Base-by-base conservation (phyloP, 2,329 filamentous ascomycete species). In the Aspergillus sp. region DNA sequence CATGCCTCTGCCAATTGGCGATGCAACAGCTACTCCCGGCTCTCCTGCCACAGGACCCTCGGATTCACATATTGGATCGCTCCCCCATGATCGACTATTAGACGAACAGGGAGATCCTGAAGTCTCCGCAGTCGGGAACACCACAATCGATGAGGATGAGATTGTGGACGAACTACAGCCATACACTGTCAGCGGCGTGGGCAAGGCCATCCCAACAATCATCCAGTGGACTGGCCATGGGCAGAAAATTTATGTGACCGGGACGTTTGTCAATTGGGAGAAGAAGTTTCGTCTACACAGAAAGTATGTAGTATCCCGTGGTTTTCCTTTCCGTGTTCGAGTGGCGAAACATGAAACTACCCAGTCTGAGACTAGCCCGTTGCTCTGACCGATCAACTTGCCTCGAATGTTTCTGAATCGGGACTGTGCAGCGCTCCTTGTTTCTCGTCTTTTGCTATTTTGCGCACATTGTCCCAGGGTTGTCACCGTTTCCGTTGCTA, bases 211-310 rank as follows among this genome's bases (percentile, higher is more conserved):
- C 26, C 84, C 86, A 2, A 93, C 85, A 2, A 67, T 74, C 36
- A 77, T 98, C 37, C 83, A 93, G 61, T 98, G 91, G 91, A 74
- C 74, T 44, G 74, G 76, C 6, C 77, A 78, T 32, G 88, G 84
- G 37, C 83, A 93, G 36, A 93, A 88, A 61, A 78, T 96, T 43
- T 98, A 94, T 58, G 86, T 98, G 28, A 98, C 91, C 1, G 89
- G 89, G 44, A 96, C 91, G 13, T 95, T 96, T 55, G 93, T 93
- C 49, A 84, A 89, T 57, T 98, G 91, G 91, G 86, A 93, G 62
- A 81, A 82, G 57, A 96, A 96, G 64, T 93, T 88, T 57, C 77
- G 82, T 47, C 68, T 98, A 53, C 78, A 86, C 60, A 79, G 75
- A 59, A 80, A 85, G 86, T 93, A 74, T 75, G 82, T 77, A 20